A percentile compares a stretch with the other conserved stretches of the same genome.
These are phyloP conservation scores for Pterulicium gracile DNA, from an alignment of 1,284 basidiomycete species.

Conservation along the genomic window DNA sequence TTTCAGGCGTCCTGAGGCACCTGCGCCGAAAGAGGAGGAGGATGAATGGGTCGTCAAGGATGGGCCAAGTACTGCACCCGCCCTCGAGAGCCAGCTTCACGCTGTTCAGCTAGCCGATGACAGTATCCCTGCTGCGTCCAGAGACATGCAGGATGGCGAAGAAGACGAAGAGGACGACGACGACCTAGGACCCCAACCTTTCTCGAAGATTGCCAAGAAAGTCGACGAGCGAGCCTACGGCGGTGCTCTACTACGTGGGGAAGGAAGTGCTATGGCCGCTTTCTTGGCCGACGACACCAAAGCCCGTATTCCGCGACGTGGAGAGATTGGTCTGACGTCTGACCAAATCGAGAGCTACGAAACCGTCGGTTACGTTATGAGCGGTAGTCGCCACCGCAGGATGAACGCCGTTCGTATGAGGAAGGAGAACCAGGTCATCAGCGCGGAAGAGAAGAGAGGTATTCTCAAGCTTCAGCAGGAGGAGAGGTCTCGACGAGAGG, in stretches of 20 bases:
- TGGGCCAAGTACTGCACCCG: constrained; percentile 13
- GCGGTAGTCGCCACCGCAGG: constrained; percentile 81
- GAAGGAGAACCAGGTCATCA: constrained; percentile 98
- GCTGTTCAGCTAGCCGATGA: constrained; percentile 14
- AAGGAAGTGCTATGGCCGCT: constrained; percentile 95
- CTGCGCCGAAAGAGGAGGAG: constrained; percentile 31
- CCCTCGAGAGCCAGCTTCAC: constrained; percentile 16
- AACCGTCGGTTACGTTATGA: constrained; percentile 95
- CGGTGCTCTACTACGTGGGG: constrained; percentile 81
- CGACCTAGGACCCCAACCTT: constrained; percentile 51
- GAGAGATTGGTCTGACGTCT: constrained; percentile 90
- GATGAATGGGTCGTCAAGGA: constrained; percentile 68
- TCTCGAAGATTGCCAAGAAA: constrained; percentile 33
- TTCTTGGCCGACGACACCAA: constrained; percentile 85
- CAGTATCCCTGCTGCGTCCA: constrained; percentile 9
- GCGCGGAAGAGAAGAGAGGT: constrained; percentile 92
- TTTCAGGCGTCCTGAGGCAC: too few species aligned
- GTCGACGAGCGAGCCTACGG: constrained; percentile 76
- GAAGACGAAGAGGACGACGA: constrained; percentile 40
- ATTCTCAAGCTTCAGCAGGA: constrained; percentile 90
- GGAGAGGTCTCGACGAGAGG: constrained; percentile 84
- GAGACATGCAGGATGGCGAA: constrained; percentile 14
- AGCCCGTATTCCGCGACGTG: constrained; percentile 91
- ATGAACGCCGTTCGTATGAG: constrained; percentile 98
- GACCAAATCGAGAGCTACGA: constrained; percentile 85